Evolutionary conservation across 805 yeast genomes (phyloP), one percentile per base, ranked within the genome.

Genomic region (Metschnikowia baotianmanensis): DNA sequence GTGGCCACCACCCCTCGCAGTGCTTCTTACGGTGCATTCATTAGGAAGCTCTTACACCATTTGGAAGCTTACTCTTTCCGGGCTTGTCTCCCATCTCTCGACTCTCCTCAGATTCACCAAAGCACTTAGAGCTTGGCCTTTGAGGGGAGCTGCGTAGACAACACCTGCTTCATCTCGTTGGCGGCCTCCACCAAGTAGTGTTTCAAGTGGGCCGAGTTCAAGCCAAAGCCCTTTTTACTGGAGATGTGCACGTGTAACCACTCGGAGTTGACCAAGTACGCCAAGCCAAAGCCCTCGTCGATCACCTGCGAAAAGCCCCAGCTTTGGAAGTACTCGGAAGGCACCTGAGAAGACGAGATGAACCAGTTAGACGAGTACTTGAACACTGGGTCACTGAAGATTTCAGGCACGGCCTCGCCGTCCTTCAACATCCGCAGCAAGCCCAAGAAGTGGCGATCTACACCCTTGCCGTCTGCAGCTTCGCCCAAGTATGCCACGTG

Each of bases 251-350:
- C 80, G 60, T 89, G 91, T 50, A 89, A 57, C 80, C 86, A 83
- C 53, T 90, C 84, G 45, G 78, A 78, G 72, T 86, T 89, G 57
- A 91, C 74, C 87, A 89, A 87, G 71, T 91, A 91, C 7, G 96
- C 97, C 48, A 87, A 74, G 6, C 98, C 99, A 56, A 86, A 82
- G 7, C 99, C 99, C 46, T 83, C 86, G 58, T 90, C 96, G 53
- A 85, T 81, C 36, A 93, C 98, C 62, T 95, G 96, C 15, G 96
- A 79, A 87, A 89, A 91, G 24, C 99, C 99, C 74, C 90, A 91
- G 32, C 95, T 90, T 61, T 88, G 88, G 66, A 88, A 86, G 63
- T 72, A 72, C 49, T 69, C 73, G 5, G 95, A 84, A 7, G 93
- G 84, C 50, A 91, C 73, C 65, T 91, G 98, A 1, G 96, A 88